A percentile compares a stretch with the other conserved stretches of the same genome.
phyloP scores from a whole-genome alignment of 768 basidiomycete species.

The Pulveroboletus sp. region DNA sequence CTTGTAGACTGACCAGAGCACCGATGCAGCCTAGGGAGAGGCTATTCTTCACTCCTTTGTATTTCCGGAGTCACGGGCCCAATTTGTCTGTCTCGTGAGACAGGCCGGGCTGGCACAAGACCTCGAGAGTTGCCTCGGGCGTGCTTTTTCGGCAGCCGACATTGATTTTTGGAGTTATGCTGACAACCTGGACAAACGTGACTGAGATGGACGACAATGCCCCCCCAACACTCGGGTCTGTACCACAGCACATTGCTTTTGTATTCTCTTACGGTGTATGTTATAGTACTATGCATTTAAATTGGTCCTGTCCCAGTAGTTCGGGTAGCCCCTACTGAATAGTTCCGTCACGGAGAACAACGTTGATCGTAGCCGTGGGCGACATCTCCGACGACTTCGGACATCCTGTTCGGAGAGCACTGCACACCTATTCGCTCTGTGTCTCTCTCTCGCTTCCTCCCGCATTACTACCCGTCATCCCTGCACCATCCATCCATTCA shows the following conservation, averaged over 20 bases:
- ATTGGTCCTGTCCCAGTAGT: not conserved
- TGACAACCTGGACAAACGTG: slow-evolving; percentile 12
- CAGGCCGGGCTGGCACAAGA: slow-evolving; percentile 40
- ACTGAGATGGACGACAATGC: not conserved
- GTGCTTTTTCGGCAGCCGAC: slow-evolving; percentile 32
- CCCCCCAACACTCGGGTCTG: not conserved
- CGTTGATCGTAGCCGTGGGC: not conserved
- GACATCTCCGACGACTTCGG: slow-evolving; percentile 31
- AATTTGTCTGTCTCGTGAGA: slow-evolving; percentile 53
- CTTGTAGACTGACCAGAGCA: slow-evolving; percentile 7
- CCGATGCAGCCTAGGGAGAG: slow-evolving; percentile 40
- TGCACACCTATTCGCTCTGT: slow-evolving; percentile 64
- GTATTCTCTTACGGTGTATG: not conserved
- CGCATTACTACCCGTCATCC: slow-evolving; percentile 50
- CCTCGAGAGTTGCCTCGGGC: slow-evolving; percentile 20
- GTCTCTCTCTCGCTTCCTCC: slow-evolving; percentile 67
- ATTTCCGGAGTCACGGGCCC: slow-evolving; percentile 71
- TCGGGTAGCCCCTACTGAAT: not conserved
- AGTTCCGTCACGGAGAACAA: not conserved
- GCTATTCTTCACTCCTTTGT: slow-evolving; percentile 56
- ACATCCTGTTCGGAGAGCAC: slow-evolving; percentile 54
- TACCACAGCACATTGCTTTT: not conserved
- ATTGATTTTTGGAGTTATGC: slow-evolving; percentile 71
- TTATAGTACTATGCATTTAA: slow-evolving; percentile 1
- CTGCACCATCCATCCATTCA: slow-evolving; percentile 28